These are phyloP conservation scores for Malassezia arunalokei DNA, from an alignment of 1,284 basidiomycete species.

Conservation along the genomic window DNA sequence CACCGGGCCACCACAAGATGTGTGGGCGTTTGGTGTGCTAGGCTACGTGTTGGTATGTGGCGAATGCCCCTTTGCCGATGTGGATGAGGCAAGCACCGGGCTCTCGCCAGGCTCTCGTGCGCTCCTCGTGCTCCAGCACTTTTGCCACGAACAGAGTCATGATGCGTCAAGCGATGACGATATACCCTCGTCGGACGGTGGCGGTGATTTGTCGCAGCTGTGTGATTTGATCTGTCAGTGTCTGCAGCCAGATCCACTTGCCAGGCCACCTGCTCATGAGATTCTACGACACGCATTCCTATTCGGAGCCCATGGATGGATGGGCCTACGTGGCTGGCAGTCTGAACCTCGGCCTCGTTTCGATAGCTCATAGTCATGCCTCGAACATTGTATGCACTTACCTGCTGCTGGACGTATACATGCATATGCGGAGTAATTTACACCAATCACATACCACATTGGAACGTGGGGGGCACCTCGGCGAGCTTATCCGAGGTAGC, in stretches of 20 bases:
- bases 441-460: no score
- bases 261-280: constrained; percentile 62
- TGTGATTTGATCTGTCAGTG: constrained; percentile 67
- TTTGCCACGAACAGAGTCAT: constrained; percentile 12
- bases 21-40: constrained; percentile 97
- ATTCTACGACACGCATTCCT: constrained; percentile 68
- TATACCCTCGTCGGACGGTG: constrained; percentile 53
- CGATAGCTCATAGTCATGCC: no score
- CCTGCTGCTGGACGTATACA: no score
- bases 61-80: constrained; percentile 68
- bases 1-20: constrained; percentile 87
- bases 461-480: no score
- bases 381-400: no score
- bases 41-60: constrained; percentile 89
- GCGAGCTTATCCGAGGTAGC: no score
- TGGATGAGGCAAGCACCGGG: constrained; percentile 36
- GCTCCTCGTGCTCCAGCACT: constrained; percentile 24
- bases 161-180: constrained; percentile 1
- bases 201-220: constrained; percentile 66
- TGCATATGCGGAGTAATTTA: no score
- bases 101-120: constrained; percentile 35
- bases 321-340: constrained; percentile 18
- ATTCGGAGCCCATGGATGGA: constrained; percentile 52
- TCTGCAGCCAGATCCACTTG: constrained; percentile 55
- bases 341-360: not conserved